These are phyloP conservation scores for Backusella sp. DNA, from an alignment of 192 early-diverging fungal genomes.

Conservation along the genomic window DNA sequence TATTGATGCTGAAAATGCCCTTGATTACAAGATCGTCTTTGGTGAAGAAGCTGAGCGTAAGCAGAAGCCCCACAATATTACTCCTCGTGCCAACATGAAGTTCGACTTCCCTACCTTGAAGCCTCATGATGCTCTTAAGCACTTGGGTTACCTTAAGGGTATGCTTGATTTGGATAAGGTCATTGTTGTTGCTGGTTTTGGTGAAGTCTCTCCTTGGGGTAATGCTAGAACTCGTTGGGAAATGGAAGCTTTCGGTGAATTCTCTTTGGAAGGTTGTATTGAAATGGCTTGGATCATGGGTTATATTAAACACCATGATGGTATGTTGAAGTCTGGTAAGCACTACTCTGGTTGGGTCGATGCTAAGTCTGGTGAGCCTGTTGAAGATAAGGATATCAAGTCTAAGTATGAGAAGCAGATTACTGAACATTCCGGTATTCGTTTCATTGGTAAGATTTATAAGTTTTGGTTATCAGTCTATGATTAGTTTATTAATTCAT, in stretches of 20 bases:
- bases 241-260: slow-evolving; percentile 88
- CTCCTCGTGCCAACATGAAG: slow-evolving; percentile 85
- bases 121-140: slow-evolving; percentile 59
- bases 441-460: slow-evolving; percentile 63
- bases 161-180: slow-evolving; percentile 91
- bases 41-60: slow-evolving; percentile 71
- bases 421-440: slow-evolving; percentile 88
- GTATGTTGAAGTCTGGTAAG: slow-evolving; percentile 71
- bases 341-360: slow-evolving; percentile 94
- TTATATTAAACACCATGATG: slow-evolving; percentile 85
- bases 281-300: slow-evolving; percentile 99
- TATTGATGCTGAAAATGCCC: slow-evolving; percentile 69
- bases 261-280: slow-evolving; percentile 89
- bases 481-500: neutral
- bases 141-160: slow-evolving; percentile 62
- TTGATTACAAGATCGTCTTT: slow-evolving; percentile 77
- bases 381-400: slow-evolving; percentile 86
- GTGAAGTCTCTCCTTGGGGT: slow-evolving; percentile 93
- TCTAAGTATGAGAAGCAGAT: slow-evolving; percentile 88
- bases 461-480: neutral
- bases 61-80: slow-evolving; percentile 61
- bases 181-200: slow-evolving; percentile 90
- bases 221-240: slow-evolving; percentile 94
- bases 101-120: slow-evolving; percentile 76
- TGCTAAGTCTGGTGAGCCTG: slow-evolving; percentile 78